These are phyloP conservation scores for Fraxinus pennsylvanica DNA, from an alignment of 257 asterid species.

Conservation along the genomic window DNA sequence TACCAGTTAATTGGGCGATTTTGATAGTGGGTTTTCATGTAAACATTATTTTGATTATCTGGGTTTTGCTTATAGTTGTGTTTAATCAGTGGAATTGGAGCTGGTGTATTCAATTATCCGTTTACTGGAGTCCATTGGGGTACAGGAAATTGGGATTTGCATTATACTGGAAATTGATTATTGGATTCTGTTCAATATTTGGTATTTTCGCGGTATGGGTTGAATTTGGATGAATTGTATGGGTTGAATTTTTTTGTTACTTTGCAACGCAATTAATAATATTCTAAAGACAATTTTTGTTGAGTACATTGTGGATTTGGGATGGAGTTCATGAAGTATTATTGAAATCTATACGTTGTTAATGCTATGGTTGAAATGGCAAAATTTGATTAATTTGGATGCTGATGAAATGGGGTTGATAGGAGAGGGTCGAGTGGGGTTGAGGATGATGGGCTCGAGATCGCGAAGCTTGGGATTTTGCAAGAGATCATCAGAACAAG, in stretches of 20 bases:
- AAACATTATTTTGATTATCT: background rate
- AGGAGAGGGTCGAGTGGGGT: too few species aligned
- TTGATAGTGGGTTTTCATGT: constrained; percentile 14
- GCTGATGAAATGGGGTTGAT: constrained; percentile 34
- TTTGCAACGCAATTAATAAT: background rate
- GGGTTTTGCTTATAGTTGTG: constrained; percentile 18
- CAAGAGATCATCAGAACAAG: too few species aligned
- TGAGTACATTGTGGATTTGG: constrained; percentile 7
- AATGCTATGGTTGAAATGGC: constrained; percentile 27
- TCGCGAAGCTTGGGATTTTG: too few species aligned
- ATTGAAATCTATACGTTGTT: constrained; percentile 19
- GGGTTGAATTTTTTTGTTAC: background rate
- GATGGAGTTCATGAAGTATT: constrained; percentile 28
- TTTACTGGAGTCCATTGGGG: constrained; percentile 12
- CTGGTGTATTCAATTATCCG: background rate
- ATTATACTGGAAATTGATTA: constrained; percentile 16
- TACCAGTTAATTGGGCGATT: constrained; percentile 4
- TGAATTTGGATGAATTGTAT: constrained; percentile 6
- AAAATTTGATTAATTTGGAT: constrained; percentile 22
- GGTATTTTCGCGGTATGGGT: constrained; percentile 2
- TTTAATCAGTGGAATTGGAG: constrained; percentile 28
- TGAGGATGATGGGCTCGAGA: too few species aligned
- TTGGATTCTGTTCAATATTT: constrained; percentile 25
- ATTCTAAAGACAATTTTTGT: constrained; percentile 6
- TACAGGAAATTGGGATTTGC: constrained; percentile 26